Percentiles rank a stretch among this genome's conserved stretches.
Conservation (phyloP, 2,329 filamentous ascomycete species). For the Aspergillaceae sp. region DNA sequence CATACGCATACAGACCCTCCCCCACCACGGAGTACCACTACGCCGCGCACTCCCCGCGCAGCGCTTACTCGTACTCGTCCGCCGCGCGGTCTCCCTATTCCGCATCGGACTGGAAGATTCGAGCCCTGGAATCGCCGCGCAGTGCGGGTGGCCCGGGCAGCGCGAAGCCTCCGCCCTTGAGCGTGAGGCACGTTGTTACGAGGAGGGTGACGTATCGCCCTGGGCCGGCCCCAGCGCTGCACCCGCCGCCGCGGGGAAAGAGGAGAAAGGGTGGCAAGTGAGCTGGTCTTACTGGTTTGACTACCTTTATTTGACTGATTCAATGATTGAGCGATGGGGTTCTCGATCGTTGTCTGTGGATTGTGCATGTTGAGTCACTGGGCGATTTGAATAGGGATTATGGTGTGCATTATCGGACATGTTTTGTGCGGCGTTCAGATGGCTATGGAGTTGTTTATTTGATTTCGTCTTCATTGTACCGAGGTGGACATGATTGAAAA, state of each 20-base stretch:
- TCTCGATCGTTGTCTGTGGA: no score
- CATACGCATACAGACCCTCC: no score
- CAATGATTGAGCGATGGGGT: no score
- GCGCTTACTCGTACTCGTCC: constrained; percentile 52
- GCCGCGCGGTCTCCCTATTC: constrained; percentile 34
- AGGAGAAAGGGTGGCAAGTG: constrained; percentile 53
- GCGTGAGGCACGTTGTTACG: constrained; percentile 80
- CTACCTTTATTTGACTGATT: no score
- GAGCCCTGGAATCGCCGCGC: constrained; percentile 51
- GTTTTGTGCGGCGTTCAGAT: no score
- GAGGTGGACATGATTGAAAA: no score
- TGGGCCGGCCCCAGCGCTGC: constrained; percentile 49
- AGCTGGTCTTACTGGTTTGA: background rate
- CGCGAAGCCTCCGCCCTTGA: constrained; percentile 36
- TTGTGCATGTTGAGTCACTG: no score
- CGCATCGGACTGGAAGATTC: constrained; percentile 66
- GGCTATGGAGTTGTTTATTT: no score
- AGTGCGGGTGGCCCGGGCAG: constrained; percentile 48
- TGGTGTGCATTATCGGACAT: no score
- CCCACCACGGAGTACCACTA: constrained; percentile 57
- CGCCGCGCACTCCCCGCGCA: constrained; percentile 64
- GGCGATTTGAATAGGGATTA: no score
- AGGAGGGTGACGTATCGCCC: constrained; percentile 80
- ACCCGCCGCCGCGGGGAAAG: constrained; percentile 84
- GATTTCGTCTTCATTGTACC: no score